Percentiles rank a stretch among this genome's conserved stretches.
Conservation (phyloP, 768 basidiomycete species). For the Gyrodon lividus region DNA sequence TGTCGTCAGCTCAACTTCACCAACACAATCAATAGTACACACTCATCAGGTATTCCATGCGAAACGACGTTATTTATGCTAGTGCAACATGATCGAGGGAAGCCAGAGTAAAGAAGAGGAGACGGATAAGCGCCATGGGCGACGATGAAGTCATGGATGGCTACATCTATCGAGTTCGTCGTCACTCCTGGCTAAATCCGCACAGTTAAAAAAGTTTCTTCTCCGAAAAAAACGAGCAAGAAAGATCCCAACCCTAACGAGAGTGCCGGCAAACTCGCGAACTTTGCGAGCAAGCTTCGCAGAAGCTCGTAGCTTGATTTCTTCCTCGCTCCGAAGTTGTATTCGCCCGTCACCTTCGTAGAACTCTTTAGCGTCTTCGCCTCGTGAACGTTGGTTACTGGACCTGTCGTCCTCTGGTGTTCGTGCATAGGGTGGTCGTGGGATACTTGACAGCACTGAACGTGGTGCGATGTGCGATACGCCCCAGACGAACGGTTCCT, state of each 20-base stretch:
- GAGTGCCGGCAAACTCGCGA: conserved; percentile 49
- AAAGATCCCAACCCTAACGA: conserved; percentile 46
- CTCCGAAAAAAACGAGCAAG: background rate
- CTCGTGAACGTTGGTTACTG: background rate
- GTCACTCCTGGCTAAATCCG: conserved; percentile 59
- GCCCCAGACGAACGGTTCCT: conserved; percentile 64
- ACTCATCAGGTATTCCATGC: conserved; percentile 94
- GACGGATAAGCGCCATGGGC: conserved; percentile 80
- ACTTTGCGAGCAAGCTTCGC: conserved; percentile 57
- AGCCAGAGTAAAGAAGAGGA: conserved; percentile 67
- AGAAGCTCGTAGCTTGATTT: conserved; percentile 50
- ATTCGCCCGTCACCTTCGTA: conserved; percentile 37
- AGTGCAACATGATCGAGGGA: conserved; percentile 50
- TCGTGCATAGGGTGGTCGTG: conserved; percentile 51
- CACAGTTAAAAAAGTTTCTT: background rate
- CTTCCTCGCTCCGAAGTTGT: conserved; percentile 52
- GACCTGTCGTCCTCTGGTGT: conserved; percentile 4
- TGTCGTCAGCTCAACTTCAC: conserved; percentile 1
- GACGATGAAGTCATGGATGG: conserved; percentile 71
- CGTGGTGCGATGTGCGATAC: conserved; percentile 59
- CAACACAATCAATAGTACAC: conserved; percentile 21
- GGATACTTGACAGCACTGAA: conserved; percentile 54
- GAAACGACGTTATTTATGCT: conserved; percentile 86
- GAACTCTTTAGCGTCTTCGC: conserved; percentile 4
- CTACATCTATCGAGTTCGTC: conserved; percentile 71